Evolutionary conservation across 2,329 filamentous ascomycete species (phyloP).

Genomic region (Coleophoma eucalyptorum): DNA sequence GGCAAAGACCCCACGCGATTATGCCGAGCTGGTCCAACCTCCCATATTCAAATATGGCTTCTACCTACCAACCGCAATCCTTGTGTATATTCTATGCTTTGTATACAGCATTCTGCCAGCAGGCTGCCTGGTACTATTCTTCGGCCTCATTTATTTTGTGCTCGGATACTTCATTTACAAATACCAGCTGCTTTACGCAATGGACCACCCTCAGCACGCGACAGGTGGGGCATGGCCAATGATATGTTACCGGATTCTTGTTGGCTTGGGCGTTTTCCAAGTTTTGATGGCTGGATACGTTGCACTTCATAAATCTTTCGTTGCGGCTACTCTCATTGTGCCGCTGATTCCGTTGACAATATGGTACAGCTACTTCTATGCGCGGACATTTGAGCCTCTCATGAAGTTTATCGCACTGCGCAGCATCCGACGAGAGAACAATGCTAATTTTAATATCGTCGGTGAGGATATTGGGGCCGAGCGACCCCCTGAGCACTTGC

Average conservation of each 20-base stretch:
- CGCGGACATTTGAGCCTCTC: constrained; percentile 77
- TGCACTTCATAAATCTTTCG: constrained; percentile 69
- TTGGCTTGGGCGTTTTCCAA: constrained; percentile 86
- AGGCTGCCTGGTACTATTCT: constrained; percentile 77
- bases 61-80: constrained; percentile 85
- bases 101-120: constrained; percentile 85
- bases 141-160: constrained; percentile 78
- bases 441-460: constrained; percentile 38
- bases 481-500: constrained; percentile 16
- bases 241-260: constrained; percentile 86
- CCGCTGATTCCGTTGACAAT: constrained; percentile 77
- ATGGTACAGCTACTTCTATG: constrained; percentile 86
- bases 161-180: constrained; percentile 91
- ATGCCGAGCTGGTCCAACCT: constrained; percentile 75
- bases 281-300: constrained; percentile 86
- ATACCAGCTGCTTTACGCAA: constrained; percentile 95
- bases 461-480: constrained; percentile 31
- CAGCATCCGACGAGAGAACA: constrained; percentile 69
- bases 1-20: constrained; percentile 87
- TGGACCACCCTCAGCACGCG: constrained; percentile 94
- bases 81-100: constrained; percentile 92
- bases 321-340: constrained; percentile 66
- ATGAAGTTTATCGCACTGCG: constrained; percentile 90
- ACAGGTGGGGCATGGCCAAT: constrained; percentile 95
- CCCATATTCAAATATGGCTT: constrained; percentile 94